Evolutionary conservation across 257 asterid genomes (phyloP), one percentile per base, ranked within the genome.

Genomic region (Solanum tacnaense): DNA sequence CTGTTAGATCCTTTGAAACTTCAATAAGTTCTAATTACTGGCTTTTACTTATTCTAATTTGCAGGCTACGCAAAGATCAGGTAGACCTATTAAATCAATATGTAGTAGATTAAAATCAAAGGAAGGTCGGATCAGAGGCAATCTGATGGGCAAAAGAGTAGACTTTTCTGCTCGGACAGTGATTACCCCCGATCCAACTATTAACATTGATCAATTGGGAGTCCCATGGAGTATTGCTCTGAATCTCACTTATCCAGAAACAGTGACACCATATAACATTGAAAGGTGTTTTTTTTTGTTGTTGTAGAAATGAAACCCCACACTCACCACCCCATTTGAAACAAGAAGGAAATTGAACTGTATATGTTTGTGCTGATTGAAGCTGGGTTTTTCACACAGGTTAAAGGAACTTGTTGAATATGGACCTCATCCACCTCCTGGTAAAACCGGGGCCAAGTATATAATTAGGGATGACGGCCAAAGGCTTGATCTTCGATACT

Each of bases 401-500:
- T 90, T 96, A 93, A 97, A 97, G 89, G 99, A 97, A 91, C 98
- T 97, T 67, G 99, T 97, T 89, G 99, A 97, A 86, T 86, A 97
- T 91, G 99, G 99, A n/a, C 99, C 99, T 58, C 99, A 97, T 92
- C 99, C 99, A 38, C 99, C 99, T 88, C 98, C 99, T 86, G 99
- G 99, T 31, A 97, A 96, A 96, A 97, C 99, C 84, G 99, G 99
- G 88, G 99, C 99, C 20, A 97, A 92, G 90, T 96, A 97, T 92
- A 97, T 97, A 87, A 97, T 97, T 89, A 94, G 99, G 93, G 99
- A 96, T 88, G 99, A 97, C 31, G 99, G 99, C 3, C 99, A 97
- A 92, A 93, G 99, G 96, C 99, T 97, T 89, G 99, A 97, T 93
- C 98, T 97, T 52, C 95, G 99, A 46, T 96, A 96, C 91, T 91